These are phyloP conservation scores for Mycena epipterygia DNA, from an alignment of 768 basidiomycete species.

Conservation along the genomic window DNA sequence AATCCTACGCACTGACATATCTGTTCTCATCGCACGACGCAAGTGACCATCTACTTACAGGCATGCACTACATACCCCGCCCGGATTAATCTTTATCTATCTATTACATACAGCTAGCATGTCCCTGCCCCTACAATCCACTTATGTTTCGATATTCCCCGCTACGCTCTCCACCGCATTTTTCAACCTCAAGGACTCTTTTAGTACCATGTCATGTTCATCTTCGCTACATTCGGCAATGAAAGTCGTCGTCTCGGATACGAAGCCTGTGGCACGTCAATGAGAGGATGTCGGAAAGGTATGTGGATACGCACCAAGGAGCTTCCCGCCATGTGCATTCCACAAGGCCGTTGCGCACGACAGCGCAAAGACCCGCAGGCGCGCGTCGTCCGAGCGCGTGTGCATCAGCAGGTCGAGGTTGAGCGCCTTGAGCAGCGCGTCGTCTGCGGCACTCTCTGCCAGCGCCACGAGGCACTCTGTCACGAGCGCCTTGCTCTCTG, in stretches of 20 bases:
- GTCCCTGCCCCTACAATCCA: slow-evolving; percentile 6
- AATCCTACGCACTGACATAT: neutral
- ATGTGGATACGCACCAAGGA: slow-evolving; percentile 63
- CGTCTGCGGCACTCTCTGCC: slow-evolving; percentile 65
- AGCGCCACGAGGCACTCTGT: slow-evolving; percentile 69
- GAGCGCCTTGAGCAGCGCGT: slow-evolving; percentile 80
- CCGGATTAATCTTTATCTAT: slow-evolving; percentile 37
- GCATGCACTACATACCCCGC: slow-evolving; percentile 31
- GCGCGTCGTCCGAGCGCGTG: slow-evolving; percentile 85
- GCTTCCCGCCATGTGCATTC: slow-evolving; percentile 80
- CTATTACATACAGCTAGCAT: slow-evolving; percentile 27
- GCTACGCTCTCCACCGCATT: slow-evolving; percentile 79
- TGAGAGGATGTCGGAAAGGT: neutral
- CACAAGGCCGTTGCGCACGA: slow-evolving; percentile 80
- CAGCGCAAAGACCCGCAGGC: slow-evolving; percentile 79
- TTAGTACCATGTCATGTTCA: slow-evolving; percentile 87
- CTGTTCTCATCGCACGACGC: slow-evolving; percentile 7
- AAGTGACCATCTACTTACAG: slow-evolving; percentile 9
- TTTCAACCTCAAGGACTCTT: slow-evolving; percentile 76
- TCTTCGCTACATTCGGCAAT: slow-evolving; percentile 91
- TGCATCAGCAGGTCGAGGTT: slow-evolving; percentile 91
- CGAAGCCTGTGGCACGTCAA: slow-evolving; percentile 66
- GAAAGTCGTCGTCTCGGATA: slow-evolving; percentile 86
- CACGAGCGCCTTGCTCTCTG: slow-evolving; percentile 55
- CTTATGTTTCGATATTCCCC: slow-evolving; percentile 62